Conservation (phyloP, 305 asterid species). For the Rubia peregrina region DNA sequence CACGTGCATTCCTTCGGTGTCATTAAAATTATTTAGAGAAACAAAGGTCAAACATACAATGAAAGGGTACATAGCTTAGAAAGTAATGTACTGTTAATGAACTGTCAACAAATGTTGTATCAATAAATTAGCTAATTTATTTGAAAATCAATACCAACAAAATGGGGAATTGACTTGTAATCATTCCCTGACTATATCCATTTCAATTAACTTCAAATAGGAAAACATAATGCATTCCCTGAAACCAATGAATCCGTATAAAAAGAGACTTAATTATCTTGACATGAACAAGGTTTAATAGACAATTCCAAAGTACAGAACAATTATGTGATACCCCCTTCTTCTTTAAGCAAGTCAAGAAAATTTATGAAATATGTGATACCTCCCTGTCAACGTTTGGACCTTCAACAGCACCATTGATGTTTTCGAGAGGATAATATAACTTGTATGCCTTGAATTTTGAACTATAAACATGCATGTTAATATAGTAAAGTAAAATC, state of each 20-base stretch:
- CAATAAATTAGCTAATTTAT: background rate
- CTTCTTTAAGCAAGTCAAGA: conserved; percentile 63
- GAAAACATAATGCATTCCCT: background rate
- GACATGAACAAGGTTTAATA: background rate
- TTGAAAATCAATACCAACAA: background rate
- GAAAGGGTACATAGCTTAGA: background rate
- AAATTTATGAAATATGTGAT: too few species aligned
- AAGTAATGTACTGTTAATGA: background rate
- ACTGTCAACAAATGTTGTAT: background rate
- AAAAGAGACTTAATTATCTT: background rate
- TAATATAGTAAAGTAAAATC: background rate
- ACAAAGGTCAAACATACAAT: background rate
- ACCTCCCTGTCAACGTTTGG: too few species aligned
- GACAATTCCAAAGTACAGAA: background rate
- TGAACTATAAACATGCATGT: conserved; percentile 21
- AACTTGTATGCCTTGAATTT: conserved; percentile 22
- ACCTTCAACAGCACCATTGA: too few species aligned
- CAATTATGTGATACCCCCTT: conserved; percentile 51
- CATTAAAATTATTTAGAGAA: conserved; percentile 1
- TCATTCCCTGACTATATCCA: background rate
- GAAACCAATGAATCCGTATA: background rate
- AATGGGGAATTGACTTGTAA: background rate
- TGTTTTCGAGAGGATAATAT: too few species aligned
- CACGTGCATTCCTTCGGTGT: background rate
- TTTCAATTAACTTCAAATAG: background rate